phyloP scores from a whole-genome alignment of 1,284 basidiomycete species.

The Tilletia walkeri region DNA sequence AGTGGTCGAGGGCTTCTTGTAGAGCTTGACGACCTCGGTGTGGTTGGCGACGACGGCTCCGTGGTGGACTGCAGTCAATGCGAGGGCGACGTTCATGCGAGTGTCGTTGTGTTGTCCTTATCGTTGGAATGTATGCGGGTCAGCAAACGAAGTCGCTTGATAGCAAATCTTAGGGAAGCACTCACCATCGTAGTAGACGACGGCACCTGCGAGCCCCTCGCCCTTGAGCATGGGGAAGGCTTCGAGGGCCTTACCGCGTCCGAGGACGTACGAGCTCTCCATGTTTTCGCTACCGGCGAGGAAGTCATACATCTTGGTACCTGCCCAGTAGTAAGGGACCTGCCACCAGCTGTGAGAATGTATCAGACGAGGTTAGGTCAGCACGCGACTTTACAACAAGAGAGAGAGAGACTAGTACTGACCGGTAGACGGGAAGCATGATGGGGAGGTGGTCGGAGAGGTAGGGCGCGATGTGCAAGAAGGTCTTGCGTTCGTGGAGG shows the following conservation, averaged over 20 bases:
- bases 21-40: slow-evolving; percentile 76
- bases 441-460: slow-evolving; percentile 87
- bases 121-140: background rate
- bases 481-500: slow-evolving; percentile 85
- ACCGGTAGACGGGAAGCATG: slow-evolving; percentile 89
- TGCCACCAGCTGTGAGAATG: slow-evolving; percentile 71
- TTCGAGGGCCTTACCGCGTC: slow-evolving; percentile 79
- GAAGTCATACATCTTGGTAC: slow-evolving; percentile 94
- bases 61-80: slow-evolving; percentile 89
- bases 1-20: slow-evolving; percentile 61
- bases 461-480: slow-evolving; percentile 93
- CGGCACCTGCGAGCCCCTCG: slow-evolving; percentile 86
- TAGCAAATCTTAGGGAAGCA: slow-evolving; percentile 51
- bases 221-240: slow-evolving; percentile 93
- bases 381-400: background rate
- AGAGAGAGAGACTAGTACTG: slow-evolving; percentile 39
- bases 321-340: slow-evolving; percentile 90
- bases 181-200: slow-evolving; percentile 90
- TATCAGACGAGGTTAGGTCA: background rate
- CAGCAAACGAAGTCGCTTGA: no score
- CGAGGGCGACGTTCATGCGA: slow-evolving; percentile 85
- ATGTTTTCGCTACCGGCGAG: slow-evolving; percentile 95
- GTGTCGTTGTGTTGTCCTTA: slow-evolving; percentile 86
- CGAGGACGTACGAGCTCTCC: slow-evolving; percentile 92
- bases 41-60: slow-evolving; percentile 89